Percentiles rank a stretch among this genome's conserved stretches.
These are phyloP conservation scores for Fusarium sp. DNA, from an alignment of 2,329 filamentous ascomycete species.

Conservation along the genomic window DNA sequence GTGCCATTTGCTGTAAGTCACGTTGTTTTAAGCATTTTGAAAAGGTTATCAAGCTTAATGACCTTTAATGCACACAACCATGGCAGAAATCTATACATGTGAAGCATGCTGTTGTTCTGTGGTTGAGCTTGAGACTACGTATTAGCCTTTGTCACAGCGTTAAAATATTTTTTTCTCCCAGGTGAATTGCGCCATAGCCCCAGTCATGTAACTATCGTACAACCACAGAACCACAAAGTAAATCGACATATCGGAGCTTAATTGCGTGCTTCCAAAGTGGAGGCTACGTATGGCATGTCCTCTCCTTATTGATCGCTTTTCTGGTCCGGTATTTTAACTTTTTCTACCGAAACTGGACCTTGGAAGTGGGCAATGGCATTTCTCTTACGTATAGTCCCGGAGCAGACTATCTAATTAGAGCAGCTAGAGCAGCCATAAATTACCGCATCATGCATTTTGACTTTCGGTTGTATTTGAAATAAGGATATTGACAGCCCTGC, in stretches of 20 bases:
- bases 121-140: not conserved
- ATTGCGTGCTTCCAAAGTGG: conserved; percentile 35
- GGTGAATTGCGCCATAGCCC: not conserved
- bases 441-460: too few relatives aligned
- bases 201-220: not conserved
- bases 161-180: not conserved
- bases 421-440: too few relatives aligned
- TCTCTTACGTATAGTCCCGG: conserved; percentile 11
- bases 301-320: not conserved
- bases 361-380: conserved; percentile 1
- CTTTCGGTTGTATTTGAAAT: too few relatives aligned
- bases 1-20: too few relatives aligned
- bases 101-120: too few relatives aligned
- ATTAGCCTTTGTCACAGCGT: not conserved
- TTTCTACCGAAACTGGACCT: conserved; percentile 15
- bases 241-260: conserved; percentile 17
- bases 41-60: too few relatives aligned
- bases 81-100: too few relatives aligned
- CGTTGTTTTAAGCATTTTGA: too few relatives aligned
- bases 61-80: too few relatives aligned
- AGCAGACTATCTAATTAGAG: too few relatives aligned
- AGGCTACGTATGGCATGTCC: not conserved
- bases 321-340: conserved; percentile 10
- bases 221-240: not conserved
- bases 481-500: too few relatives aligned